These are phyloP conservation scores for Dipsacomyces acuminosporus DNA, from an alignment of 371 early-diverging fungal genomes.

Conservation along the genomic window DNA sequence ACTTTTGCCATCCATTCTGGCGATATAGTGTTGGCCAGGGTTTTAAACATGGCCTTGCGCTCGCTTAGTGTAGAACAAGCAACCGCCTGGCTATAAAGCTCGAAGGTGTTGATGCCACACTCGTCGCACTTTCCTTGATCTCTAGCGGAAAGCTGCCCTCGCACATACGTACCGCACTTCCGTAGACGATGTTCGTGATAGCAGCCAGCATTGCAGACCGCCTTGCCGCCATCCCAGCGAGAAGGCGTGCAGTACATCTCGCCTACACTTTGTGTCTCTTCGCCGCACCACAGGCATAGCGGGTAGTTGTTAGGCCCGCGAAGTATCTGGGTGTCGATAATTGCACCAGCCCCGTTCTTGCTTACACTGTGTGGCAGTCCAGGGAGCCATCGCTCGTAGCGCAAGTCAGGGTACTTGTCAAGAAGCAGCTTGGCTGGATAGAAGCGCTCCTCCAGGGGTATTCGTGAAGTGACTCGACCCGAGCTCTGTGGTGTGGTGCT, in stretches of 20 bases:
- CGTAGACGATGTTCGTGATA: conserved; percentile 42
- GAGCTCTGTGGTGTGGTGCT: conserved; percentile 8
- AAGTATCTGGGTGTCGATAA: conserved; percentile 31
- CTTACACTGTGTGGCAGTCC: conserved; percentile 12
- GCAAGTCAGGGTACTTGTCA: conserved; percentile 32
- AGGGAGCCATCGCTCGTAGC: conserved; percentile 41
- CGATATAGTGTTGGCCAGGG: conserved; percentile 6
- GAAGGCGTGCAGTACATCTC: conserved; percentile 21
- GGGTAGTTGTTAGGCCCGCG: conserved; percentile 20
- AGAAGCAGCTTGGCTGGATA: conserved; percentile 33
- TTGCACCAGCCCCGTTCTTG: conserved; percentile 4
- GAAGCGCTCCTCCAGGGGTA: not conserved
- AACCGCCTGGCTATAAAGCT: conserved; percentile 12
- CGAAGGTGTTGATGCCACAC: conserved; percentile 30
- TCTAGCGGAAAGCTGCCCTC: conserved; percentile 29
- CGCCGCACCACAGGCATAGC: conserved; percentile 42
- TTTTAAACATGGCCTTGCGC: conserved; percentile 13
- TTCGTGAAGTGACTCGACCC: too few relatives aligned
- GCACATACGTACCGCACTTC: conserved; percentile 29
- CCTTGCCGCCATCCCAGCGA: not conserved
- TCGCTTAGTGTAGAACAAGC: conserved; percentile 19
- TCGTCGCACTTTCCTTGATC: conserved; percentile 32
- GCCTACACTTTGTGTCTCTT: conserved; percentile 13
- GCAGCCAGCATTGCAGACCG: conserved; percentile 4
- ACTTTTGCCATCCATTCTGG: conserved; percentile 28